Base-by-base conservation (phyloP, 1,284 basidiomycete species). In the Pseudozyma sp. region DNA sequence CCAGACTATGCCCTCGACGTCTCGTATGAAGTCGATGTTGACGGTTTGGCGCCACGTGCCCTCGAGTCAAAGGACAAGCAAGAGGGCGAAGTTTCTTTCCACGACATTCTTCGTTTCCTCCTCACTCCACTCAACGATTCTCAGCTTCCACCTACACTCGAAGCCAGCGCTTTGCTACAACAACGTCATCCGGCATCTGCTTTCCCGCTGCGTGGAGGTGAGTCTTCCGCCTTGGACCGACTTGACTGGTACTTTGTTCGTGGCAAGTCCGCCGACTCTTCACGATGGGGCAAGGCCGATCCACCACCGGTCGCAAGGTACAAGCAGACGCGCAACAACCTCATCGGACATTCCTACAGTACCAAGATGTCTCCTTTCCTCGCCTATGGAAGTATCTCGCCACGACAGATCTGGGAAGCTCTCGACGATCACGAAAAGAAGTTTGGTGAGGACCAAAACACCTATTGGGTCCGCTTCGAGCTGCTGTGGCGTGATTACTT, bases 401-500 rank as follows among this genome's bases (percentile, higher is more conserved):
- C 88, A 0, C 82, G 87, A 34, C 85, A 86, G 69, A 86, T 87
- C 62, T 83, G 86, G 77, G 58, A 78, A 42, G 83, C 85, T 6
- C 70, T 87, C 21, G 79, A 84, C 52, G 79, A 83, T 31, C 85
- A 86, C 75, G 85, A 86, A 52, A 70, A 73, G 36, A 82, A 84
- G 56, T 84, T 79, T 52, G 85, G 85, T 19, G 78, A 79, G 51
- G 81, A 83, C 35, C 84, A 86, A 51, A 86, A 86, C 74, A 85
- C 86, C 12, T 87, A 87, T 74, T 87, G 86, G 87, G 84, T 85
- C 36, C 83, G 86, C 78, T 89, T 89, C 73, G 89, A 89, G 79
- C 77, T 89, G 12, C 83, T 89, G 21, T 89, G 88, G 88, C 78
- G 89, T 16, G 88, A 89, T 73, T 89, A 88, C 80, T 89, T 89